Base-by-base conservation (phyloP, 441 rosid genomes). In the Arabidopsis hybrid region DNA sequence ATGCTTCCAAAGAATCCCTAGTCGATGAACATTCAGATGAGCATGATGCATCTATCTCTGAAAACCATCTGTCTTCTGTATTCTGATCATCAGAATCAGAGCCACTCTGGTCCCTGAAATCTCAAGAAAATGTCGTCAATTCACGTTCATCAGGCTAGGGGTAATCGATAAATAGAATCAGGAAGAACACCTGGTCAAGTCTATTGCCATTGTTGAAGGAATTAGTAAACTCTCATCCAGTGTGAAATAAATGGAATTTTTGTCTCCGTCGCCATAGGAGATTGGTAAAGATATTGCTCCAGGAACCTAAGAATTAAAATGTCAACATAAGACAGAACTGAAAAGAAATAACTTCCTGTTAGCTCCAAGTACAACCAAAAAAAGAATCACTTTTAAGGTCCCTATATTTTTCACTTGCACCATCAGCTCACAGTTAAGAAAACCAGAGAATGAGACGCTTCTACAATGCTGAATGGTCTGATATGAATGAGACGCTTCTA, bases 21-120 rank as follows among this genome's bases (percentile, higher is more conserved):
- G 64, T 50, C 55, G 97, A 90, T 67, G 95, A 89, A 80, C 86
- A 82, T 58, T 91, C 92, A 60, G 87, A 84, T 51, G 87, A 80
- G 67, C 85, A 89, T 63, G 84, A 77, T 47, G 75, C 68, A 81
- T 84, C 96, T 13, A 64, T 78, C 63, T 46, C 83, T 69, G 79
- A 80, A 69, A 71, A 77, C 64, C 49, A 79, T 46, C 72, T 85
- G 76, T 84, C 86, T 81, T 80, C 74, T 59, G 79, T 74, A 65
- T 66, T 69, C 65, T 80, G 76, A 78, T 78, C 78, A 81, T 89
- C 84, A 62, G 82, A 86, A 75, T 75, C 83, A 29, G 67, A 66
- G 61, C 68, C 64, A 55, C 65, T 77, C 74, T 35, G 77, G 74
- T 73, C 87, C 88, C 99, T 95, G 91, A 82, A 74, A 81, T 75